Evolutionary conservation across 2,329 filamentous ascomycete genomes (phyloP).

Genomic region (Alternaria metachromatica): DNA sequence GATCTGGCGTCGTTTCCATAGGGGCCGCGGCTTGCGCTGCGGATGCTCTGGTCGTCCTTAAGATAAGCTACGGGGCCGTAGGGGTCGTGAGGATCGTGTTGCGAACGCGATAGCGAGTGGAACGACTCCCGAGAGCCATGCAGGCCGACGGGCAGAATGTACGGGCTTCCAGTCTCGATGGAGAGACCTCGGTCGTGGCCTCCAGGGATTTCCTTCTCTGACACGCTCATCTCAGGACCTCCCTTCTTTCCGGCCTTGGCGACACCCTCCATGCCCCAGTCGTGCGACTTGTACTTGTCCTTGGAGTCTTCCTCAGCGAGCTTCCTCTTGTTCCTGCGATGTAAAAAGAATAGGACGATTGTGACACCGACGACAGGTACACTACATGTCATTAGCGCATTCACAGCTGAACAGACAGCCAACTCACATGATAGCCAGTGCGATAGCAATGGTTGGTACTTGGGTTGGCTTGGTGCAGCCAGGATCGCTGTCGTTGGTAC

Average conservation of each 20-base stretch:
- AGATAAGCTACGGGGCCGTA: slow-evolving; percentile 73
- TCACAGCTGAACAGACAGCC: not conserved
- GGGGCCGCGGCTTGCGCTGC: slow-evolving; percentile 29
- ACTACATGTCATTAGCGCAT: slow-evolving; percentile 57
- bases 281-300: slow-evolving; percentile 88
- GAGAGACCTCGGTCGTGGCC: slow-evolving; percentile 60
- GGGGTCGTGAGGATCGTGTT: slow-evolving; percentile 79
- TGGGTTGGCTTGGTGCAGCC: slow-evolving; percentile 47
- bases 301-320: slow-evolving; percentile 78
- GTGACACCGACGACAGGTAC: slow-evolving; percentile 75
- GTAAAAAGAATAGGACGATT: slow-evolving; percentile 74
- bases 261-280: slow-evolving; percentile 79
- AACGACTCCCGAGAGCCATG: slow-evolving; percentile 85
- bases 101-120: slow-evolving; percentile 79
- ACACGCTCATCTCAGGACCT: slow-evolving; percentile 64
- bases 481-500: slow-evolving; percentile 42
- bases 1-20: slow-evolving; percentile 54
- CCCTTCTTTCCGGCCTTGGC: slow-evolving; percentile 43
- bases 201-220: slow-evolving; percentile 52
- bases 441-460: slow-evolving; percentile 42
- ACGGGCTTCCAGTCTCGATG: slow-evolving; percentile 76
- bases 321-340: slow-evolving; percentile 77
- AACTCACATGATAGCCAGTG: slow-evolving; percentile 44
- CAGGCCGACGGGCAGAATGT: slow-evolving; percentile 85
- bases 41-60: slow-evolving; percentile 51